These are phyloP conservation scores for Mortierella sp. DNA, from an alignment of 371 early-diverging fungal species.

Conservation along the genomic window DNA sequence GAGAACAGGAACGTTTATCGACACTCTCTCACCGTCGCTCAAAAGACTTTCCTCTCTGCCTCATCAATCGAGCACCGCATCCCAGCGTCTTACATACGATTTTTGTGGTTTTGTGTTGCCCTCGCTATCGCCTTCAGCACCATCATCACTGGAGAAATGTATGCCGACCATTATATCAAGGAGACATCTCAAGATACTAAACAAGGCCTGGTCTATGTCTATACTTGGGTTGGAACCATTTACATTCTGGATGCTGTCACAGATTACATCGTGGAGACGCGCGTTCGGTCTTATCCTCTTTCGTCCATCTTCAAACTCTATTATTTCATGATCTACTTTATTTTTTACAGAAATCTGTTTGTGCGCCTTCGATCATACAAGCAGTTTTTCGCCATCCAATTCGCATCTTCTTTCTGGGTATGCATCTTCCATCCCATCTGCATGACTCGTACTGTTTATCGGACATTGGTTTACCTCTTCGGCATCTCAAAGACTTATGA, in stretches of 20 bases:
- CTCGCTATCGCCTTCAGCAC: conserved; percentile 73
- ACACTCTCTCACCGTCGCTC: conserved; percentile 59
- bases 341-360: conserved; percentile 83
- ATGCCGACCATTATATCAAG: conserved; percentile 70
- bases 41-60: conserved; percentile 60
- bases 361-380: conserved; percentile 75
- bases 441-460: conserved; percentile 72
- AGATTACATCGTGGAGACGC: conserved; percentile 73
- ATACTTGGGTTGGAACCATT: conserved; percentile 79
- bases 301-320: conserved; percentile 78
- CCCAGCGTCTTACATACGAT: conserved; percentile 78
- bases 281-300: conserved; percentile 76
- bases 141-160: conserved; percentile 77
- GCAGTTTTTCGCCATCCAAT: conserved; percentile 74
- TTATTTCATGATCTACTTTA: conserved; percentile 83
- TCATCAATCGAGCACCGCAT: conserved; percentile 65
- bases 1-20: conserved; percentile 64
- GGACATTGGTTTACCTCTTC: conserved; percentile 61
- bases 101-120: conserved; percentile 80
- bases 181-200: conserved; percentile 65
- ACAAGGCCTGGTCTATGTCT: conserved; percentile 77
- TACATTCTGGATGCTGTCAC: conserved; percentile 73
- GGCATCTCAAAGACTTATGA: conserved; percentile 71
- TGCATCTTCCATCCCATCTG: conserved; percentile 79
- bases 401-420: conserved; percentile 80